phyloP scores from a whole-genome alignment of 2,329 filamentous ascomycete genomes.

The Alternaria atra region DNA sequence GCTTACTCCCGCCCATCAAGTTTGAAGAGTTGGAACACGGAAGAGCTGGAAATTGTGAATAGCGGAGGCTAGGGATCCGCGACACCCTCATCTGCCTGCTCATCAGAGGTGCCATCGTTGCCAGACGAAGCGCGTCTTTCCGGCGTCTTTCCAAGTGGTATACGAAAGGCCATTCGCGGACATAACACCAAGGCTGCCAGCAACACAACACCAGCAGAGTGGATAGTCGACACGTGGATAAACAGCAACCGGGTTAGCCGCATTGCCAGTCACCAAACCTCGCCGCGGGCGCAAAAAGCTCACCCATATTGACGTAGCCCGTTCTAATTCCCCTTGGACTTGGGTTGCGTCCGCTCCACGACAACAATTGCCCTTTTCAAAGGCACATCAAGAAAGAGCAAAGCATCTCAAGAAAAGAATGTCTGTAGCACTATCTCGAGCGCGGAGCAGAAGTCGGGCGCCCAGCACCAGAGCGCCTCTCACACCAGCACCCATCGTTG shows the following conservation, averaged over 20 bases:
- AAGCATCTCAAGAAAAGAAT: conserved; percentile 26
- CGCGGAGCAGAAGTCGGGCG: conserved; percentile 42
- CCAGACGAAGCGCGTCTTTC: conserved; percentile 12
- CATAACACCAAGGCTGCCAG: conserved; percentile 12
- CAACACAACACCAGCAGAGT: conserved; percentile 16
- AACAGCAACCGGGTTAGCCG: conserved; percentile 12
- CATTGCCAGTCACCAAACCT: conserved; percentile 18
- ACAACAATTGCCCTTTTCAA: conserved; percentile 31
- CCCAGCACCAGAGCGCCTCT: conserved; percentile 37
- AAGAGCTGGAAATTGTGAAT: conserved; percentile 8
- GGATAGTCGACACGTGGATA: conserved; percentile 15
- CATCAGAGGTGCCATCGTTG: conserved; percentile 1
- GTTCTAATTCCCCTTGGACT: conserved; percentile 31
- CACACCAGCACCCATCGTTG: conserved; percentile 35
- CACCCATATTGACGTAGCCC: conserved; percentile 32
- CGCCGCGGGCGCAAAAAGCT: conserved; percentile 26
- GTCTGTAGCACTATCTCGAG: conserved; percentile 40
- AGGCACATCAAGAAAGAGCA: conserved; percentile 24
- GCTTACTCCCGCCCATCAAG: conserved; percentile 19
- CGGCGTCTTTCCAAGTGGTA: conserved; percentile 14
- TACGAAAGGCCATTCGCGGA: conserved; percentile 11
- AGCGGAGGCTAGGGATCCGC: conserved; percentile 8
- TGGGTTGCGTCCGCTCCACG: conserved; percentile 32
- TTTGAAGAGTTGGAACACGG: conserved; percentile 12
- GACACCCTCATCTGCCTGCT: neutral